Percentiles rank a stretch among this genome's conserved stretches.
phyloP scores from a whole-genome alignment of 805 yeast genomes.

The Ogataea pignaliae region DNA sequence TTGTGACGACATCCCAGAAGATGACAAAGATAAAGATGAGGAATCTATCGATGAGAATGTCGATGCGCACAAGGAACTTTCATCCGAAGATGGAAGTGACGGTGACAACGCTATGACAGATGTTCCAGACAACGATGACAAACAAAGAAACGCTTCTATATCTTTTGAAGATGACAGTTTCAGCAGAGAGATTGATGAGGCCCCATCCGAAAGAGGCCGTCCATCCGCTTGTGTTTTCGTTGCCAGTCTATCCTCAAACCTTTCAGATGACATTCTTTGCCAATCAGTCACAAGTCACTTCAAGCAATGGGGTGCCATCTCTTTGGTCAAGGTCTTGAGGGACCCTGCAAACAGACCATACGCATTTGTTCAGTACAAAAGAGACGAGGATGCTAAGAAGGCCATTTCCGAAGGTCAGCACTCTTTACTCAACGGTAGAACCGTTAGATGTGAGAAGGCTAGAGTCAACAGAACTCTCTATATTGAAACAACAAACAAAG shows the following conservation, averaged over 20 bases:
- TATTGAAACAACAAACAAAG: conserved; percentile 36
- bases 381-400: conserved; percentile 59
- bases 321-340: conserved; percentile 75
- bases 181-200: conserved; percentile 11
- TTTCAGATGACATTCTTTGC: conserved; percentile 68
- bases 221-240: conserved; percentile 90
- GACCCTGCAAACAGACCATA: conserved; percentile 83
- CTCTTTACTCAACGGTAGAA: conserved; percentile 64
- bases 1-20: conserved; percentile 2
- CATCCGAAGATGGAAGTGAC: conserved; percentile 4
- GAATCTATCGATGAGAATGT: not conserved
- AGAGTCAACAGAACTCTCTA: conserved; percentile 84
- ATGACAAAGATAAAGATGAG: conserved; percentile 7
- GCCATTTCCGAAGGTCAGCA: conserved; percentile 72
- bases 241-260: conserved; percentile 68
- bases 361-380: conserved; percentile 84
- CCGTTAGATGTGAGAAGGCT: conserved; percentile 85
- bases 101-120: conserved; percentile 1
- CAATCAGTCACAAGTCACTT: conserved; percentile 67
- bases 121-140: not conserved
- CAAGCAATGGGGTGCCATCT: conserved; percentile 63
- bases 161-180: conserved; percentile 17
- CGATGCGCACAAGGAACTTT: too few relatives aligned
- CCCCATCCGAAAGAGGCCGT: conserved; percentile 40
- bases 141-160: conserved; percentile 3